Evolutionary conservation across 345 rosid genomes (phyloP).

Genomic region (Boechera stricta): DNA sequence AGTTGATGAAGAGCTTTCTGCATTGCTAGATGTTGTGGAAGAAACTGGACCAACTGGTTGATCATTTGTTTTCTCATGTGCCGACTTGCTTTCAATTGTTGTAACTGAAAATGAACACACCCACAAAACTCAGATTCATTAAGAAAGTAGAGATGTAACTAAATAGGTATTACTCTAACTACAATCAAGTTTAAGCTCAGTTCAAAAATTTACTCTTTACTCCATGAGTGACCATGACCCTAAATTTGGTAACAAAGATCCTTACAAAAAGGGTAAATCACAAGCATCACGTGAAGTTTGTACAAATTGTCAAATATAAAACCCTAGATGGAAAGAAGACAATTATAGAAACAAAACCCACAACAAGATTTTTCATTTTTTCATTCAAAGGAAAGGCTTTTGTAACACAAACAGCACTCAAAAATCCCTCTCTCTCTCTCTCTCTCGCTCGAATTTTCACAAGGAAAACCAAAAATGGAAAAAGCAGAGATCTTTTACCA

Average conservation of each 20-base stretch:
- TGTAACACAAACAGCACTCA: neutral
- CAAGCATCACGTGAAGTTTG: constrained; percentile 23
- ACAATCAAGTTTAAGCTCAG: constrained; percentile 14
- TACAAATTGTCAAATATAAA: constrained; percentile 1
- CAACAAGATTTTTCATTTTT: constrained; percentile 2
- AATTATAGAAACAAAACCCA: constrained; percentile 33
- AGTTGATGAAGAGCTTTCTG: constrained; percentile 84
- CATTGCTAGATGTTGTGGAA: constrained; percentile 80
- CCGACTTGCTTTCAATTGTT: constrained; percentile 71
- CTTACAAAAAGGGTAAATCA: constrained; percentile 11
- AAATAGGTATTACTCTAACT: neutral
- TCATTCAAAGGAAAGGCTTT: constrained; percentile 13
- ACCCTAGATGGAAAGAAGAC: constrained; percentile 39
- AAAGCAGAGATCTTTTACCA: constrained; percentile 43
- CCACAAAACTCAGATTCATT: constrained; percentile 17
- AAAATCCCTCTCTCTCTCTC: neutral
- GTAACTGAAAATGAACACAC: constrained; percentile 32
- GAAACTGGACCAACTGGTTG: constrained; percentile 65
- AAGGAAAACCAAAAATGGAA: neutral
- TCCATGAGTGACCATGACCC: neutral
- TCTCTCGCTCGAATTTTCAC: neutral
- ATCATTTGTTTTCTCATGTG: constrained; percentile 70
- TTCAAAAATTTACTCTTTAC: neutral
- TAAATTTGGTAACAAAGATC: constrained; percentile 3
- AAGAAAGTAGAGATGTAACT: constrained; percentile 21